Conservation (phyloP, 2,329 filamentous ascomycete genomes). For the Geoglossum cookeanum region DNA sequence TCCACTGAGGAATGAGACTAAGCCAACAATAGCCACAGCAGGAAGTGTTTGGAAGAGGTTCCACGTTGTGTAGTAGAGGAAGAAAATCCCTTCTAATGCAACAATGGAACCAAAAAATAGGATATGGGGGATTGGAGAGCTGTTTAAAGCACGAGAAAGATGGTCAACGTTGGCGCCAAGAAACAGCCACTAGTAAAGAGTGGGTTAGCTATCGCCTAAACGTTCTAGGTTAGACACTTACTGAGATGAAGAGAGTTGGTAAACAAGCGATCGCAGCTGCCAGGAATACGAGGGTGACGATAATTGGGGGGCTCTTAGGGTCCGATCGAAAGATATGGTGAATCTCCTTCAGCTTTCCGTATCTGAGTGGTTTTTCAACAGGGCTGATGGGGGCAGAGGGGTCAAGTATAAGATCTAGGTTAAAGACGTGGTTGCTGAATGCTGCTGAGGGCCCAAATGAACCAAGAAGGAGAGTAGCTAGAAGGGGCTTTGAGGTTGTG, state of each 20-base stretch:
- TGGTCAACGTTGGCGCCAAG: slow-evolving; percentile 74
- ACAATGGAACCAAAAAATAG: slow-evolving; percentile 77
- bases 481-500: slow-evolving; percentile 43
- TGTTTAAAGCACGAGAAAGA: slow-evolving; percentile 51
- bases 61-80: slow-evolving; percentile 85
- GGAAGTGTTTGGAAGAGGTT: slow-evolving; percentile 81
- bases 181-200: slow-evolving; percentile 44
- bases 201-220: background rate
- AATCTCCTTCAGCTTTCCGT: slow-evolving; percentile 69
- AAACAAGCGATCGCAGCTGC: slow-evolving; percentile 53
- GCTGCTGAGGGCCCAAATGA: slow-evolving; percentile 63
- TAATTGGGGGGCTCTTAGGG: slow-evolving; percentile 57
- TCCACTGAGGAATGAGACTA: slow-evolving; percentile 66
- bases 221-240: slow-evolving; percentile 26
- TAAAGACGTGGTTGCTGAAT: slow-evolving; percentile 52
- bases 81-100: slow-evolving; percentile 79
- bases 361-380: slow-evolving; percentile 55
- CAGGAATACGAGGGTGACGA: slow-evolving; percentile 63
- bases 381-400: slow-evolving; percentile 37
- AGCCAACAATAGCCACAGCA: slow-evolving; percentile 44
- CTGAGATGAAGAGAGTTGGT: slow-evolving; percentile 50
- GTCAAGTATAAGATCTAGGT: slow-evolving; percentile 47
- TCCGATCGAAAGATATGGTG: slow-evolving; percentile 76
- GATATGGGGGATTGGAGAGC: slow-evolving; percentile 61
- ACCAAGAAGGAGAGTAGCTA: slow-evolving; percentile 65